Conservation (phyloP, 495 filamentous ascomycete species). For the Penicillium mononematosum region DNA sequence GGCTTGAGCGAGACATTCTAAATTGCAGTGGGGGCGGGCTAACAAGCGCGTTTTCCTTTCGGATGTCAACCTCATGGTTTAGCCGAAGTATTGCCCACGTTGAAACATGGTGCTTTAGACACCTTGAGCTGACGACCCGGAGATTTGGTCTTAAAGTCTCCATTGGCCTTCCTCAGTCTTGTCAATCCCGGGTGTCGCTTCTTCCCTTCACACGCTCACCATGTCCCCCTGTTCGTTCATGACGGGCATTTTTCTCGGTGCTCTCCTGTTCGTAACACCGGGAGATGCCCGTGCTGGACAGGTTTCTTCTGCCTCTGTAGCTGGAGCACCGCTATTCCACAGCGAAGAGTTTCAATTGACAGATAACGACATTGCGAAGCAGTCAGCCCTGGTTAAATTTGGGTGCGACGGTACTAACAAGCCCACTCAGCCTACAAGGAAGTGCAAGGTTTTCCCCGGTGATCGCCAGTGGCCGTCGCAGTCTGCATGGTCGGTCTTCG, state of each 20-base stretch:
- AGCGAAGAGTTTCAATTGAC: slow-evolving; percentile 47
- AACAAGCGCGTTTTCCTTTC: background rate
- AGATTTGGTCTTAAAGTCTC: slow-evolving; percentile 5
- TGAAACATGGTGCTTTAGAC: too few relatives aligned
- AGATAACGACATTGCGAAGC: slow-evolving; percentile 34
- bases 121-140: too few relatives aligned
- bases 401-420: slow-evolving; percentile 16
- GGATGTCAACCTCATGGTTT: slow-evolving; percentile 3
- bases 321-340: slow-evolving; percentile 32
- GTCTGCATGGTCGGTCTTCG: slow-evolving; percentile 43
- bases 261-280: slow-evolving; percentile 14
- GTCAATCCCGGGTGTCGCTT: background rate
- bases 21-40: background rate
- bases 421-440: slow-evolving; percentile 3
- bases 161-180: background rate
- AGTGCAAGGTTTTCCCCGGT: slow-evolving; percentile 55
- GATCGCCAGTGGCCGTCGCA: slow-evolving; percentile 44
- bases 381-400: slow-evolving; percentile 24
- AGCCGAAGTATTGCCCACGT: too few relatives aligned
- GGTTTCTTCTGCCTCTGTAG: slow-evolving; percentile 17
- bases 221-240: slow-evolving; percentile 18
- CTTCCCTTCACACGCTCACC: background rate
- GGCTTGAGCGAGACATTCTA: background rate
- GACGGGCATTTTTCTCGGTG: slow-evolving; percentile 11
- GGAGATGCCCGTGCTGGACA: slow-evolving; percentile 15